Evolutionary conservation across 2,329 filamentous ascomycete species (phyloP).

Genomic region (Lachnellula cervina): DNA sequence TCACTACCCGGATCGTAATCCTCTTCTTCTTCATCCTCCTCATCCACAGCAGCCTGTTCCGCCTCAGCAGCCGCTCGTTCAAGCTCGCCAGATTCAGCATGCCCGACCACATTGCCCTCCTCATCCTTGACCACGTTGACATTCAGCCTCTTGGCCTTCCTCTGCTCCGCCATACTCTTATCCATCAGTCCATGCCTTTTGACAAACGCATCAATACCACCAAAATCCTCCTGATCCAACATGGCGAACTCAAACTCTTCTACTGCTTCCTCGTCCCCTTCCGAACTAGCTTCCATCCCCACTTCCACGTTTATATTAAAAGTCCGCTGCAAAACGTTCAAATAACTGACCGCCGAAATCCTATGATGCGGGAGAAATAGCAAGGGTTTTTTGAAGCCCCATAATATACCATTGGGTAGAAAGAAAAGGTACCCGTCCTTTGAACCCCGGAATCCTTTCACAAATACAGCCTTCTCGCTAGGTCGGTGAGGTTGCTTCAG

Average conservation of each 20-base stretch:
- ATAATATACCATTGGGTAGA: conserved; percentile 60
- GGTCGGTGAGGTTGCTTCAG: conserved; percentile 53
- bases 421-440: conserved; percentile 68
- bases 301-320: conserved; percentile 65
- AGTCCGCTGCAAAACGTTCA: conserved; percentile 61
- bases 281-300: conserved; percentile 32
- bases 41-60: conserved; percentile 45
- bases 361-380: conserved; percentile 58
- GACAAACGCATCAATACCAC: conserved; percentile 59
- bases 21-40: conserved; percentile 61
- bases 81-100: conserved; percentile 32
- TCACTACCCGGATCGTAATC: conserved; percentile 55
- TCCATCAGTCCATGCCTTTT: conserved; percentile 58
- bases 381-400: conserved; percentile 67
- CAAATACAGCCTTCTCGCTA: conserved; percentile 58
- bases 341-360: conserved; percentile 61
- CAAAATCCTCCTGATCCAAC: conserved; percentile 65
- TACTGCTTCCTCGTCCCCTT: conserved; percentile 34
- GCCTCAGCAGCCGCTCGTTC: conserved; percentile 31
- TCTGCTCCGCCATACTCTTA: conserved; percentile 62
- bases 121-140: conserved; percentile 47
- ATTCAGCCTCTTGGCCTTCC: conserved; percentile 58
- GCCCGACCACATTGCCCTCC: conserved; percentile 36
- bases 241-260: conserved; percentile 65
- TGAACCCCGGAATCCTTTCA: conserved; percentile 61